Base-by-base conservation (phyloP, 2,329 filamentous ascomycete species). In the Metarhizium sp. region DNA sequence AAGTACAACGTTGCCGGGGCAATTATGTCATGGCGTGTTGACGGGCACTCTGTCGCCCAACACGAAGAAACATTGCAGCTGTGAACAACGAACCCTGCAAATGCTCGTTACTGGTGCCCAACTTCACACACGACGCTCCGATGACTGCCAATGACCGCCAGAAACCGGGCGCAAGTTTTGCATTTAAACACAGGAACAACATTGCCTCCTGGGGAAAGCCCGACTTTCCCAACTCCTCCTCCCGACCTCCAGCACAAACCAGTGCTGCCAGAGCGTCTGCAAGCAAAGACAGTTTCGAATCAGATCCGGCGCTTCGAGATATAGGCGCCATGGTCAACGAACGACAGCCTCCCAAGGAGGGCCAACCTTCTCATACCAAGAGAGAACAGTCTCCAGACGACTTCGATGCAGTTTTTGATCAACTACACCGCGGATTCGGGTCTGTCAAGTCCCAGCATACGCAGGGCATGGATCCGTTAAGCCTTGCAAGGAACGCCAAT, bases 251-350 rank as follows among this genome's bases (percentile, higher is more conserved):
- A 40, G 20, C 48, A 40, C 50, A 36, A 8, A 30, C n/a, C 3
- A 18, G 45, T 30, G 18, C 20, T 20, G 29, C 38, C 46, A 29
- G 38, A 48, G 6, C n/a, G 55, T 30, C n/a, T 45, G 34, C 49
- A 29, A 29, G 6, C 25, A 49, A 48, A 25, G 43, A 8, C 34
- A 36, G 13, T 25, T 42, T 10, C 20, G 8, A 11, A 29, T 25
- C 32, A 14, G 40, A 16, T 30, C 20, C 20, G 29, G 58, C 57
- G 34, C 60, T 65, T 36, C 50, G 52, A 57, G 55, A 60, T 34
- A 54, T 64, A 18, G 53, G 52, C 60, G 61, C 52, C 60, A 79
- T 78, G 77, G 78, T 72, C 61, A 75, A 71, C 64, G 78, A 72
- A 70, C 75, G 66, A 61, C 76, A 63, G 63, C 77, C 65, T 57